phyloP scores from a whole-genome alignment of 495 filamentous ascomycete genomes.

The Penicillium alfredii region DNA sequence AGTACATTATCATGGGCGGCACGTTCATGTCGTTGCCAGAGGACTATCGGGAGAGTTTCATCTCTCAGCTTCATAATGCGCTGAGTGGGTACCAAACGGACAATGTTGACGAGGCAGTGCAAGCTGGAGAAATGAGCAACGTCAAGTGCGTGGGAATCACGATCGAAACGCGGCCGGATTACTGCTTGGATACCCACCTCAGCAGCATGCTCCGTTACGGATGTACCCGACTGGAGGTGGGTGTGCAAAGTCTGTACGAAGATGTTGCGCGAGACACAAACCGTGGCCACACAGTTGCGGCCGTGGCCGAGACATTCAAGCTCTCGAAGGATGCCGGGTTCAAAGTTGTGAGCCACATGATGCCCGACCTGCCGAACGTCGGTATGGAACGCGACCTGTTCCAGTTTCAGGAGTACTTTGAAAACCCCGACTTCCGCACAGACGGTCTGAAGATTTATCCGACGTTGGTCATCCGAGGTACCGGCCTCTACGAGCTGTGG shows the following conservation, averaged over 20 bases:
- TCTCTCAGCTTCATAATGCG: constrained; percentile 93
- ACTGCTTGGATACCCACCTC: constrained; percentile 87
- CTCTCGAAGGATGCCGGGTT: constrained; percentile 95
- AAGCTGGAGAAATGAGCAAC: constrained; percentile 85
- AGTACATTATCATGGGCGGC: constrained; percentile 99
- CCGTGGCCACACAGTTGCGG: constrained; percentile 89
- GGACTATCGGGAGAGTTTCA: constrained; percentile 84
- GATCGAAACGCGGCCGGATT: constrained; percentile 94
- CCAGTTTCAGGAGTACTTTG: constrained; percentile 96
- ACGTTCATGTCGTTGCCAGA: constrained; percentile 96
- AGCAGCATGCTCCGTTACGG: constrained; percentile 94
- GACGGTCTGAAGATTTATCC: constrained; percentile 98
- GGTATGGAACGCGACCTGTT: constrained; percentile 96
- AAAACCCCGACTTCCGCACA: constrained; percentile 94
- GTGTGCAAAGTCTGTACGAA: constrained; percentile 94
- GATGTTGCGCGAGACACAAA: constrained; percentile 98
- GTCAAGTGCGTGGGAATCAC: constrained; percentile 98
- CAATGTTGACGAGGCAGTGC: constrained; percentile 91
- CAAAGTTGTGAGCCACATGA: constrained; percentile 99
- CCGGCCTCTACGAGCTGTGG: constrained; percentile 96
- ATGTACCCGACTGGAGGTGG: constrained; percentile 89
- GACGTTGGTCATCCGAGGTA: constrained; percentile 94
- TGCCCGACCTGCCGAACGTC: constrained; percentile 97
- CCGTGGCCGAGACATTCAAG: constrained; percentile 91
- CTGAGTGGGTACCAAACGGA: constrained; percentile 86